Evolutionary conservation across 495 filamentous ascomycete species (phyloP).

Genomic region (Choiromyces venosus): DNA sequence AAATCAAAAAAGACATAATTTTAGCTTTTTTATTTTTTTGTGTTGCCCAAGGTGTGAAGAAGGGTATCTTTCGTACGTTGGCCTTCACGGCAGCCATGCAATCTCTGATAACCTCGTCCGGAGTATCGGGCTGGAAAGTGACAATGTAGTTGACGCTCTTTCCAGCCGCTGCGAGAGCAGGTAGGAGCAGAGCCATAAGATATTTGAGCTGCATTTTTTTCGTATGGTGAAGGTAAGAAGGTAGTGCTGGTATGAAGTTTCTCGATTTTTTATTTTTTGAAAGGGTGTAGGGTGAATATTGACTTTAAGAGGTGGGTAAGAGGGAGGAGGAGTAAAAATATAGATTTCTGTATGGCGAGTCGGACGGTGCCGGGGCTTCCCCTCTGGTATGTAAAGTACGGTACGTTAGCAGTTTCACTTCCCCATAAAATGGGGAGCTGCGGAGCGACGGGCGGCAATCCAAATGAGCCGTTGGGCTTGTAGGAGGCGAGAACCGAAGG

Average conservation of each 20-base stretch:
- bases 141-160: conserved; percentile 22
- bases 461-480: conserved; percentile 5
- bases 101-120: conserved; percentile 4
- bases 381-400: background rate
- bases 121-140: conserved; percentile 12
- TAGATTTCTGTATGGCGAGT: too few species aligned
- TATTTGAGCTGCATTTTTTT: conserved; percentile 21
- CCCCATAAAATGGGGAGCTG: background rate
- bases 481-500: conserved; percentile 34
- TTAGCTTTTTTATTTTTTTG: conserved; percentile 6
- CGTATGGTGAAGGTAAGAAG: background rate
- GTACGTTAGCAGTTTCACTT: background rate
- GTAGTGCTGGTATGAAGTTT: background rate
- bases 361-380: too few species aligned
- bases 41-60: background rate
- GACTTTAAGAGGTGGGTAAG: background rate
- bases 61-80: conserved; percentile 4
- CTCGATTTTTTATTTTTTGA: background rate
- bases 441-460: background rate
- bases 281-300: background rate
- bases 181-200: conserved; percentile 5
- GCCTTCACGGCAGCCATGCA: conserved; percentile 10
- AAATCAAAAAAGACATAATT: too few species aligned
- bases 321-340: background rate
- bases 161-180: conserved; percentile 6